Conservation (phyloP, 805 yeast species). For the Yarrowia sp. region DNA sequence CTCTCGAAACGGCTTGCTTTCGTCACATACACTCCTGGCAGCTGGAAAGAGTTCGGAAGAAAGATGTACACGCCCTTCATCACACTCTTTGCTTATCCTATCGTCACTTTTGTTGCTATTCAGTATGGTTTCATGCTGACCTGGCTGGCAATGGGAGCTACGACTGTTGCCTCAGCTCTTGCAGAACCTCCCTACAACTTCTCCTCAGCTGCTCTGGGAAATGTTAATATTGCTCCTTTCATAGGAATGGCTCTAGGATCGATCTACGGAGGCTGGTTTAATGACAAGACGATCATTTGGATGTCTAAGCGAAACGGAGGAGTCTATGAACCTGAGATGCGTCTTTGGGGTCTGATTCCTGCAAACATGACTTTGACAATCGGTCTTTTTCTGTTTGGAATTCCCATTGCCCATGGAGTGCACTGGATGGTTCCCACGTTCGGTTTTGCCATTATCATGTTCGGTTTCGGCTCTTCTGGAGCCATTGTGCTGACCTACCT, state of each 20-base stretch:
- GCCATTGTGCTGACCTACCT: constrained; percentile 54
- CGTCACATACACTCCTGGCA: constrained; percentile 10
- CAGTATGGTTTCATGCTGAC: constrained; percentile 26
- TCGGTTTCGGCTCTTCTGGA: constrained; percentile 46
- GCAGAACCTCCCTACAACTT: constrained; percentile 26
- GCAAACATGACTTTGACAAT: constrained; percentile 24
- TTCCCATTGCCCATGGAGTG: constrained; percentile 28
- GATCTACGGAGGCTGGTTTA: constrained; percentile 24
- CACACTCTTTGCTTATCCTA: constrained; percentile 9
- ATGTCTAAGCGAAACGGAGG: constrained; percentile 29
- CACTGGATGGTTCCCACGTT: constrained; percentile 29
- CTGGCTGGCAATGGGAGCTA: constrained; percentile 26
- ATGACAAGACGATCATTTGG: constrained; percentile 28
- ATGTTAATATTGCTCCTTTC: constrained; percentile 27
- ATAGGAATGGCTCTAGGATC: constrained; percentile 28
- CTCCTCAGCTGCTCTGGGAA: constrained; percentile 26
- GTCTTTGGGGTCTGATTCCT: constrained; percentile 27
- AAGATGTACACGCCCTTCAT: constrained; percentile 22
- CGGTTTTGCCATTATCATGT: constrained; percentile 29
- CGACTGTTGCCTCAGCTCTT: neutral
- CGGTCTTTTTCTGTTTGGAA: constrained; percentile 29
- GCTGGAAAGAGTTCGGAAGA: neutral
- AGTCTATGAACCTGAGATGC: constrained; percentile 29
- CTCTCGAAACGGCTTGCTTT: constrained; percentile 3
- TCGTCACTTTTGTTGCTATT: constrained; percentile 22